phyloP scores from a whole-genome alignment of 2,329 filamentous ascomycete genomes.

The Xylaria sp. region DNA sequence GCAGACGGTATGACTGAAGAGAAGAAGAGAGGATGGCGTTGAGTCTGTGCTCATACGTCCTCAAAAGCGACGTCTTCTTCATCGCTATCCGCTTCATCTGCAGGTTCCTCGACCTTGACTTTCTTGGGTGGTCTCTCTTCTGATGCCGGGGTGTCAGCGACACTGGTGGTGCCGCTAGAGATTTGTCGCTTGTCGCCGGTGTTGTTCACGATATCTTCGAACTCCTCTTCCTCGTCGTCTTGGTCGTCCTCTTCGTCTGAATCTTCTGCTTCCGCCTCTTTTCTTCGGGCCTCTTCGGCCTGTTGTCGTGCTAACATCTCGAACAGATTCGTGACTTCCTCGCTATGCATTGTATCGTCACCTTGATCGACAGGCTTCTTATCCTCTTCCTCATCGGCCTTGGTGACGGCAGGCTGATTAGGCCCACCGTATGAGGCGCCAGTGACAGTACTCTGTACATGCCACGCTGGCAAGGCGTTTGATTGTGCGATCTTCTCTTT shows the following conservation, averaged over 20 bases:
- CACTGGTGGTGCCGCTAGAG: constrained; percentile 41
- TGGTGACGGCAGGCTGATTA: constrained; percentile 43
- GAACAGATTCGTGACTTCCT: constrained; percentile 71
- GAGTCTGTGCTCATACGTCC: constrained; percentile 48
- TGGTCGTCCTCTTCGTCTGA: constrained; percentile 42
- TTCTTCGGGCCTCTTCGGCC: constrained; percentile 55
- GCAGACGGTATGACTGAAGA: too few species aligned
- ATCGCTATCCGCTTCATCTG: constrained; percentile 42
- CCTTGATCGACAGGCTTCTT: constrained; percentile 51
- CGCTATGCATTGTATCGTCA: constrained; percentile 55
- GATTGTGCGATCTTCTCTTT: constrained; percentile 70
- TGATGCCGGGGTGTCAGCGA: constrained; percentile 41
- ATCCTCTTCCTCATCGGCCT: constrained; percentile 52
- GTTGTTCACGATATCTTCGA: constrained; percentile 45
- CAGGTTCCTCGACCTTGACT: constrained; percentile 55
- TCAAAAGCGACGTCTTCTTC: constrained; percentile 54
- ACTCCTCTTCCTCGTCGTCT: constrained; percentile 40
- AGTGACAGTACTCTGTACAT: constrained; percentile 72
- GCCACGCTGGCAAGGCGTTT: constrained; percentile 74
- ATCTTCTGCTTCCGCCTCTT: constrained; percentile 54
- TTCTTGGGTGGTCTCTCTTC: constrained; percentile 57
- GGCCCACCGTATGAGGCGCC: constrained; percentile 60
- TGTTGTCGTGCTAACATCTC: constrained; percentile 66
- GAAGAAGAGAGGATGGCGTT: neutral
- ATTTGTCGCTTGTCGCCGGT: constrained; percentile 38